These are phyloP conservation scores for Thalassiosira sp. DNA, from an alignment of 352 stramenopile species.

Conservation along the genomic window DNA sequence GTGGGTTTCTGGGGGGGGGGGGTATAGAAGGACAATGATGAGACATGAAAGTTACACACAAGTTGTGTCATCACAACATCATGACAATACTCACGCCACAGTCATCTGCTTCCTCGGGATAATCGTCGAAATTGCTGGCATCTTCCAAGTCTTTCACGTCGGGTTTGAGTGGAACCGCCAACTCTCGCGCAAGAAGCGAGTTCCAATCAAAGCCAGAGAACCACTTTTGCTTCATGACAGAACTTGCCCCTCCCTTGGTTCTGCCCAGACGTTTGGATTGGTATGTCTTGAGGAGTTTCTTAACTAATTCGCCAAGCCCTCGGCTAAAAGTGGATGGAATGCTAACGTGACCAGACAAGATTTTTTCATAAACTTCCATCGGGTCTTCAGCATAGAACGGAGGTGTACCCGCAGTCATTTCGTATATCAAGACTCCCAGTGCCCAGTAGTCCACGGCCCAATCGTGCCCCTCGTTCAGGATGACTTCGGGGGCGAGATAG, in stretches of 20 bases:
- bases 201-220: constrained; percentile 89
- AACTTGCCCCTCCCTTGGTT: constrained; percentile 85
- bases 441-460: constrained; percentile 88
- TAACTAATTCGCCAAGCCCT: constrained; percentile 85
- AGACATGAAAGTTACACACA: neutral
- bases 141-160: constrained; percentile 54
- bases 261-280: constrained; percentile 88
- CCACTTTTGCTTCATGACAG: constrained; percentile 89
- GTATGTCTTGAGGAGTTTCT: constrained; percentile 87
- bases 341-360: constrained; percentile 86
- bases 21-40: neutral
- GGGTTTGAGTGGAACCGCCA: constrained; percentile 54
- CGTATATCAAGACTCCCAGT: constrained; percentile 82
- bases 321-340: constrained; percentile 87
- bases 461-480: constrained; percentile 94
- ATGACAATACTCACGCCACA: constrained; percentile 20
- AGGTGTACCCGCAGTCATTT: constrained; percentile 75
- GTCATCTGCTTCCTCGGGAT: constrained; percentile 46
- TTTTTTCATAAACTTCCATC: constrained; percentile 92
- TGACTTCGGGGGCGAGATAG: constrained; percentile 90
- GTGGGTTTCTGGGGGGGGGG: constrained; percentile 17
- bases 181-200: constrained; percentile 32
- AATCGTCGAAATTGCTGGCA: constrained; percentile 60
- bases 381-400: constrained; percentile 92
- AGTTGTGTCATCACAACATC: neutral